Evolutionary conservation across 2,329 filamentous ascomycete species (phyloP).

Genomic region (Fulvia fulva): DNA sequence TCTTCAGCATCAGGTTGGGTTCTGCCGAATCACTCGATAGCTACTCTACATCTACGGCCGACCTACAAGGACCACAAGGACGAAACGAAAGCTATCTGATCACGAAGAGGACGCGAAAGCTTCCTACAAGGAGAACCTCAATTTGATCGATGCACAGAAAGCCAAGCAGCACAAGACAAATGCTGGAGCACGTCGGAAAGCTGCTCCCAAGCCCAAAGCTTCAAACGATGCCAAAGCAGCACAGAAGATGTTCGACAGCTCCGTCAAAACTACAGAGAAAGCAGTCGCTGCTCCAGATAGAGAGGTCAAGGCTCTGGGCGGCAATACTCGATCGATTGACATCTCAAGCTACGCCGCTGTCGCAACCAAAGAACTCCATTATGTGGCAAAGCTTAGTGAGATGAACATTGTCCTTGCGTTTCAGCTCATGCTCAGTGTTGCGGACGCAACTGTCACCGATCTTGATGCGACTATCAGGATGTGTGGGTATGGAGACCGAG

Average conservation of each 20-base stretch:
- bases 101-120: not conserved
- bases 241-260: constrained; percentile 1
- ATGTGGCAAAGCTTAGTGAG: not conserved
- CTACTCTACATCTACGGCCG: not conserved
- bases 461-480: not conserved
- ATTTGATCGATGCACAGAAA: not conserved
- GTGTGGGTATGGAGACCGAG: constrained; percentile 4
- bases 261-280: constrained; percentile 2
- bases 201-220: not conserved
- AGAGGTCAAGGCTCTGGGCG: constrained; percentile 8
- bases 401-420: not conserved
- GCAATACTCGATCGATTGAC: not conserved
- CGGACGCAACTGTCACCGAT: constrained; percentile 1
- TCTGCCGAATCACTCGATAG: not conserved
- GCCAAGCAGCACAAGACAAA: not conserved
- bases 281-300: constrained; percentile 1
- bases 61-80: not conserved
- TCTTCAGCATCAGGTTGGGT: not conserved
- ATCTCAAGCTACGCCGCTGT: not conserved
- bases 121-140: not conserved
- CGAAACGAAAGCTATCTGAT: not conserved
- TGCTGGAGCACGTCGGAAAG: not conserved
- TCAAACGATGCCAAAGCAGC: not conserved
- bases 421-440: not conserved
- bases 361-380: not conserved